phyloP scores from a whole-genome alignment of 352 stramenopile species.

The Blastocystis sp. region DNA sequence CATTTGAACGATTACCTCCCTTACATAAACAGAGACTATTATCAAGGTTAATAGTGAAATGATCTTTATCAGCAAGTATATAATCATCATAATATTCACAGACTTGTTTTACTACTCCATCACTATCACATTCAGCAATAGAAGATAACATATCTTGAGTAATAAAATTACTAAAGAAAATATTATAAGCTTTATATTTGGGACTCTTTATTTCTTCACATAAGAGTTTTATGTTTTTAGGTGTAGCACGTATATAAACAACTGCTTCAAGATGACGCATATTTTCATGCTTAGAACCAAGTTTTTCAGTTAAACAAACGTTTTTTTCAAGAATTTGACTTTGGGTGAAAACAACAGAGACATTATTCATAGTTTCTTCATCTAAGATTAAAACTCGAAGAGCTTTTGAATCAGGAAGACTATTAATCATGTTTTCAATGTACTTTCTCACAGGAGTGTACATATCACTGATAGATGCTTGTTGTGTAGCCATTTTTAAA shows the following conservation, averaged over 20 bases:
- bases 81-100: slow-evolving; percentile 98
- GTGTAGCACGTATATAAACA: slow-evolving; percentile 72
- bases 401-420: slow-evolving; percentile 34
- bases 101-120: slow-evolving; percentile 73
- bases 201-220: slow-evolving; percentile 68
- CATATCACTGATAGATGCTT: too few species aligned
- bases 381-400: slow-evolving; percentile 36
- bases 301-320: slow-evolving; percentile 36
- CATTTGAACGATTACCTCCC: slow-evolving; percentile 4
- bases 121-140: slow-evolving; percentile 78
- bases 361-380: slow-evolving; percentile 21
- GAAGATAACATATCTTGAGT: slow-evolving; percentile 68
- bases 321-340: slow-evolving; percentile 37
- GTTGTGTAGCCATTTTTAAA: too few species aligned
- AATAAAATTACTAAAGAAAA: slow-evolving; percentile 95
- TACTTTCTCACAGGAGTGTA: slow-evolving; percentile 36
- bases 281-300: slow-evolving; percentile 23
- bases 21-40: slow-evolving; percentile 49
- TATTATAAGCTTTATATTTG: slow-evolving; percentile 88
- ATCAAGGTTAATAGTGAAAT: slow-evolving; percentile 80
- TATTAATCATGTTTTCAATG: slow-evolving; percentile 37
- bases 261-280: slow-evolving; percentile 67
- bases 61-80: slow-evolving; percentile 82
- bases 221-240: slow-evolving; percentile 68
- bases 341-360: slow-evolving; percentile 29